Evolutionary conservation across 2,329 filamentous ascomycete species (phyloP).

Genomic region (Hypoxylon sp.): DNA sequence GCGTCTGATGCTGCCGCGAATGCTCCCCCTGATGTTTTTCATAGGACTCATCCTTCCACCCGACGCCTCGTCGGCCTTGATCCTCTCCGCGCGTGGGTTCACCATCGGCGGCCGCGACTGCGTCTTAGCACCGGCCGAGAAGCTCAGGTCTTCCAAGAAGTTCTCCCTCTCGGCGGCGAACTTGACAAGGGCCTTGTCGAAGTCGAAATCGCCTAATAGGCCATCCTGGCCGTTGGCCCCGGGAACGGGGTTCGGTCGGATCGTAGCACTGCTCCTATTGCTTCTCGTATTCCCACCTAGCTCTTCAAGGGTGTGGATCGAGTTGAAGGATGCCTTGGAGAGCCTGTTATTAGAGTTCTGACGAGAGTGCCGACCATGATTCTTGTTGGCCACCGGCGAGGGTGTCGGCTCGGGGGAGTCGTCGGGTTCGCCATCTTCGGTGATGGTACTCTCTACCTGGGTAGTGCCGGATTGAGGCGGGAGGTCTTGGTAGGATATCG

Average conservation of each 20-base stretch:
- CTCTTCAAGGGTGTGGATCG: conserved; percentile 66
- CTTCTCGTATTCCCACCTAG: conserved; percentile 65
- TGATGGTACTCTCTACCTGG: conserved; percentile 65
- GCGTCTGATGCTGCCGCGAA: conserved; percentile 86
- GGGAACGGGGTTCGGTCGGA: conserved; percentile 55
- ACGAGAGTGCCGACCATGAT: conserved; percentile 64
- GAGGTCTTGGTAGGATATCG: conserved; percentile 69
- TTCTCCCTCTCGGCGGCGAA: conserved; percentile 95
- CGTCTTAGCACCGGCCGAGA: conserved; percentile 82
- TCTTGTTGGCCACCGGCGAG: conserved; percentile 46
- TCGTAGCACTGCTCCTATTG: conserved; percentile 72
- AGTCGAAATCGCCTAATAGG: conserved; percentile 77
- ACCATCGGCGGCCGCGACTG: conserved; percentile 75
- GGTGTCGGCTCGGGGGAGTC: conserved; percentile 46
- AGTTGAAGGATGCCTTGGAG: conserved; percentile 61
- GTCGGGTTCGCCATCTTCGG: conserved; percentile 67
- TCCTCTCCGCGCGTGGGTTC: conserved; percentile 81
- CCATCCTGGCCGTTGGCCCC: conserved; percentile 46
- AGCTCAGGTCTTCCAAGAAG: conserved; percentile 90
- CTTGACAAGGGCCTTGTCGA: conserved; percentile 90
- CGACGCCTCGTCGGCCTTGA: conserved; percentile 74
- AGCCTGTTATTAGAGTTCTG: conserved; percentile 67
- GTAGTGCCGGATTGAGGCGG: conserved; percentile 49
- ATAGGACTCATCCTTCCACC: conserved; percentile 64
- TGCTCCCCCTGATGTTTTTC: conserved; percentile 66